Percentiles rank a stretch among this genome's conserved stretches.
Conservation (phyloP, 2,329 filamentous ascomycete species). For the Beauveria varroae region DNA sequence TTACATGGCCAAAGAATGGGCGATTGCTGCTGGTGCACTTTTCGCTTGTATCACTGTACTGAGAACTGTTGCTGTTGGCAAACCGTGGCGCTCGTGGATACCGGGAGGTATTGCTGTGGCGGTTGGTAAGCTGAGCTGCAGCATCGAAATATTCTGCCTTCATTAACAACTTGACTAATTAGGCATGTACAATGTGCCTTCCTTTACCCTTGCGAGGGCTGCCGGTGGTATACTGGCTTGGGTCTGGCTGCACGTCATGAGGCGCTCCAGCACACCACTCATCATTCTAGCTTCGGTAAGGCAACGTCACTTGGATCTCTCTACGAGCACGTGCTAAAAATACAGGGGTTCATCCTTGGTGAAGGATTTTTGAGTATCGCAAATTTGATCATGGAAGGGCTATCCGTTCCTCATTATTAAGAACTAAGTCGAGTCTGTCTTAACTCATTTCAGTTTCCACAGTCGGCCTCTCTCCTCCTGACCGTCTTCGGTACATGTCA, state of each 20-base stretch:
- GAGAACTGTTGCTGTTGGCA: conserved; percentile 51
- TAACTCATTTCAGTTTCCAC: conserved; percentile 40
- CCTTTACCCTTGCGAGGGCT: conserved; percentile 84
- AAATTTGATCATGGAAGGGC: conserved; percentile 75
- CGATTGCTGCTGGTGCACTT: conserved; percentile 63
- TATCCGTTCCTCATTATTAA: conserved; percentile 48
- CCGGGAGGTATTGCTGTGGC: conserved; percentile 95
- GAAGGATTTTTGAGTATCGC: conserved; percentile 90
- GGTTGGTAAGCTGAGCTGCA: conserved; percentile 53
- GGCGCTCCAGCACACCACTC: conserved; percentile 60
- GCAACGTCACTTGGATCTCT: conserved; percentile 17
- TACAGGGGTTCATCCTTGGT: conserved; percentile 76
- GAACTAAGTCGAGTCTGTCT: background rate
- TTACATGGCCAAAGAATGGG: conserved; percentile 73
- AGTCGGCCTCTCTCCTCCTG: conserved; percentile 36
- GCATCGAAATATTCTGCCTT: background rate
- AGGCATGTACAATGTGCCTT: conserved; percentile 97
- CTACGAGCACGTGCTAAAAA: background rate
- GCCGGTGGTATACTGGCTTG: conserved; percentile 68
- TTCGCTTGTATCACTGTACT: conserved; percentile 66
- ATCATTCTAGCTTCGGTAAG: conserved; percentile 73
- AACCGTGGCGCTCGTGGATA: conserved; percentile 65
- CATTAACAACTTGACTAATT: background rate
- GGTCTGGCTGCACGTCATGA: conserved; percentile 60
- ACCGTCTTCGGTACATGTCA: conserved; percentile 50